phyloP scores from a whole-genome alignment of 78 protist genomes.

The Goniomonas avonlea region DNA sequence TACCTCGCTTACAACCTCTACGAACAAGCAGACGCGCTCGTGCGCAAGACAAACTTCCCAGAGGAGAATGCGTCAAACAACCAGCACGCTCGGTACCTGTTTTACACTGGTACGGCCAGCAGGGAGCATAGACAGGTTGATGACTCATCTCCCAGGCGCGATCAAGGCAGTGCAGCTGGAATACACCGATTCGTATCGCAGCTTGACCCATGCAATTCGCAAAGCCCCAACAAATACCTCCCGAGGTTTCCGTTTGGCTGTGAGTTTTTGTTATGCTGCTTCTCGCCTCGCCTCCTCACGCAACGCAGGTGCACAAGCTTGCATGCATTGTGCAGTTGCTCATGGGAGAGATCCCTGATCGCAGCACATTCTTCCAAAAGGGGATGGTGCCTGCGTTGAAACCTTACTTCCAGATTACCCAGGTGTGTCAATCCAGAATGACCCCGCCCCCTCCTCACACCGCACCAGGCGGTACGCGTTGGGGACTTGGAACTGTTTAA shows the following conservation, averaged over 20 bases:
- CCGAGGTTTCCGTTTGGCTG: constrained; percentile 77
- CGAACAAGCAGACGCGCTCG: constrained; percentile 64
- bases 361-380: constrained; percentile 59
- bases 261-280: too few species aligned
- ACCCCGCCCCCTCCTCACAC: neutral
- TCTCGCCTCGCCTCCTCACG: too few species aligned
- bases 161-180: constrained; percentile 81
- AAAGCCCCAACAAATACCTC: constrained; percentile 89
- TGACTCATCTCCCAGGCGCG: constrained; percentile 59
- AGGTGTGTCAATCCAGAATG: neutral
- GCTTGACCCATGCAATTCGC: constrained; percentile 70
- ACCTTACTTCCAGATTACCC: constrained; percentile 78
- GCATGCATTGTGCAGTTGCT: constrained; percentile 75
- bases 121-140: too few species aligned
- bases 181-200: constrained; percentile 66
- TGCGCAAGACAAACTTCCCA: constrained; percentile 64
- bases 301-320: constrained; percentile 66
- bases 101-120: constrained; percentile 58
- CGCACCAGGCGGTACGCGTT: constrained; percentile 57
- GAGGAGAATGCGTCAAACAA: constrained; percentile 51
- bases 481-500: constrained; percentile 76
- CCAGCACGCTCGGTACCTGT: constrained; percentile 82
- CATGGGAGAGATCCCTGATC: constrained; percentile 90
- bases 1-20: constrained; percentile 55
- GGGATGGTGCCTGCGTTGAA: constrained; percentile 45